Evolutionary conservation across 441 rosid genomes (phyloP), one percentile per base, ranked within the genome.

Genomic region (Adansonia gregorii): DNA sequence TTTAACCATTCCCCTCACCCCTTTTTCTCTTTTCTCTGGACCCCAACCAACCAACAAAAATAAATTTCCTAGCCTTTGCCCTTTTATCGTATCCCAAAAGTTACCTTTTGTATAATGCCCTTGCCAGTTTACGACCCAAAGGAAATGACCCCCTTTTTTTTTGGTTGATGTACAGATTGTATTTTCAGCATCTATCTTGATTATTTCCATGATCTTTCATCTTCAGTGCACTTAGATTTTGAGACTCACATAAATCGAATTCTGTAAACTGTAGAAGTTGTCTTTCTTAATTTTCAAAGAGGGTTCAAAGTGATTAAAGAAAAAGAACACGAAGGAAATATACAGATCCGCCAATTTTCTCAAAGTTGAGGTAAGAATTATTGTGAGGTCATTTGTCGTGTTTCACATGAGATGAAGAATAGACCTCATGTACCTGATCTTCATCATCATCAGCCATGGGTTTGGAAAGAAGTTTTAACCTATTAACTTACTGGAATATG

Each of bases 1-100:
- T 24, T 72, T 60, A 46, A 63, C 76, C 48, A 17, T 58, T 31
- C 45, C 49, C 67, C 1, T 20, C 73, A 51, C 45, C 24, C 43
- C 71, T 19, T 59, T 7, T 14, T n/a, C 6, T 10, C 41, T 1
- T 49, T 8, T 15, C 12, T 6, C 11, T 11, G 19, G 14, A 51
- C 22, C 59, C 19, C 8, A 9, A 56, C 27, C 41, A 55, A 45
- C 74, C 66, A 71, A 35, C 41, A 4, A 35, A 35, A 35, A 46
- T 74, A 69, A 59, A 49, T 66, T 66, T 39, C 66, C 73, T 3
- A 41, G 8, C 17, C 49, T 10, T 46, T 49, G 15, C 56, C 19
- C 6, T 20, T 59, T 59, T 3, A 17, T 8, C 17, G 22, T 39
- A n/a, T 11, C 20, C 51, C 48, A 8, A 75, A 48, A 64, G 17